These are phyloP conservation scores for Candida xyloterini DNA, from an alignment of 805 yeast species.

Conservation along the genomic window DNA sequence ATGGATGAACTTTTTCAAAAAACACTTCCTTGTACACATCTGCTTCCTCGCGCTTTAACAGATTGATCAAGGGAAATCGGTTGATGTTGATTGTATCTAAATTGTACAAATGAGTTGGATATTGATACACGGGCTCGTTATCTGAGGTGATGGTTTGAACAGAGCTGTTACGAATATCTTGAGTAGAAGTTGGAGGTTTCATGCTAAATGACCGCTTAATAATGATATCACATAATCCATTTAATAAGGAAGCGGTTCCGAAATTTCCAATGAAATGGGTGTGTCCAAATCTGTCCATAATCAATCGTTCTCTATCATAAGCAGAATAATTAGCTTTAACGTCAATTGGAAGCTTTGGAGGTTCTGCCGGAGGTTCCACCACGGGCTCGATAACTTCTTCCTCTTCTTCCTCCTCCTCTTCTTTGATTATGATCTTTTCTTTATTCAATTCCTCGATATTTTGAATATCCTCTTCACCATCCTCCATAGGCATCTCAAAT, in stretches of 20 bases:
- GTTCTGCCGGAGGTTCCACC: neutral
- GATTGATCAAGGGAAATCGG: conserved; percentile 39
- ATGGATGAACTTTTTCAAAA: conserved; percentile 43
- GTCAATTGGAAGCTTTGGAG: conserved; percentile 9
- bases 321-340: conserved; percentile 21
- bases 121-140: conserved; percentile 33
- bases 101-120: conserved; percentile 34
- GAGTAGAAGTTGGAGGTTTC: conserved; percentile 35
- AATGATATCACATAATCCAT: conserved; percentile 42
- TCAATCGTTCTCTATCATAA: conserved; percentile 34
- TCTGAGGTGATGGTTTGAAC: conserved; percentile 36
- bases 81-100: conserved; percentile 31
- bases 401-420: conserved; percentile 1
- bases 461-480: conserved; percentile 15
- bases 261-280: conserved; percentile 46
- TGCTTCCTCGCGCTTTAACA: conserved; percentile 35
- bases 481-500: conserved; percentile 35
- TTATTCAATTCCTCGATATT: conserved; percentile 10
- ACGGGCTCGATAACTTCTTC: neutral
- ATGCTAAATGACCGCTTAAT: conserved; percentile 36
- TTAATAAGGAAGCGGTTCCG: conserved; percentile 44
- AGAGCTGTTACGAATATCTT: conserved; percentile 32
- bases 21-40: conserved; percentile 37
- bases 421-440: neutral
- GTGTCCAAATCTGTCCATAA: conserved; percentile 44